A percentile compares a stretch with the other conserved stretches of the same genome.
Evolutionary conservation across 2,329 filamentous ascomycete species (phyloP).

Genomic region (Trichophyton mentagrophytes): DNA sequence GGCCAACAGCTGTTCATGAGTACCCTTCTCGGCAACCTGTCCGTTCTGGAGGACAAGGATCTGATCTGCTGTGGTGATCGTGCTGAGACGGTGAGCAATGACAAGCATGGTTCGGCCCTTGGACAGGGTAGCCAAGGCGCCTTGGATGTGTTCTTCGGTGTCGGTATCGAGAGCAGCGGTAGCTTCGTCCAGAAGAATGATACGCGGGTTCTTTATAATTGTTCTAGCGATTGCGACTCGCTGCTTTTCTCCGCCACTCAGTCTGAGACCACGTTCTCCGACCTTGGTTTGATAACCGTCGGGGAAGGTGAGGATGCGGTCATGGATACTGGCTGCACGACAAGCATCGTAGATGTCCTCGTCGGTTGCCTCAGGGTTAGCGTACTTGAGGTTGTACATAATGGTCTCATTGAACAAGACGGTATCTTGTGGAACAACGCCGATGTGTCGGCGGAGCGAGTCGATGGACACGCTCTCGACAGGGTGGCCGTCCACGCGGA

Average conservation of each 20-base stretch:
- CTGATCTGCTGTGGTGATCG: constrained; percentile 73
- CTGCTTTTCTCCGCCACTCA: constrained; percentile 88
- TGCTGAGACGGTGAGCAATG: constrained; percentile 81
- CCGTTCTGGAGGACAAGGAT: constrained; percentile 68
- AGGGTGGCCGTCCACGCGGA: constrained; percentile 72
- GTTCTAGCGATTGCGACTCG: constrained; percentile 86
- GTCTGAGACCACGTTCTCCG: constrained; percentile 71
- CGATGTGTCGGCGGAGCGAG: constrained; percentile 80
- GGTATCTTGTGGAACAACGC: constrained; percentile 93
- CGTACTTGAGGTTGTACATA: constrained; percentile 91
- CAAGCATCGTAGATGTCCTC: constrained; percentile 74
- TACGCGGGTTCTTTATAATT: constrained; percentile 79
- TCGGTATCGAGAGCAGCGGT: constrained; percentile 79
- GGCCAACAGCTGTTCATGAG: constrained; percentile 61
- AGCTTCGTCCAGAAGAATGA: constrained; percentile 87
- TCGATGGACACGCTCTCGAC: constrained; percentile 83
- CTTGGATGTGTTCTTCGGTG: constrained; percentile 86
- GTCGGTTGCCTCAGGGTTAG: constrained; percentile 65
- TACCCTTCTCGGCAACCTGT: constrained; percentile 64
- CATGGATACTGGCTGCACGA: constrained; percentile 77
- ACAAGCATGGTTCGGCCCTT: constrained; percentile 84
- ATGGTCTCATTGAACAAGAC: constrained; percentile 87
- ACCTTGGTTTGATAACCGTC: constrained; percentile 83
- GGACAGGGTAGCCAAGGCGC: constrained; percentile 67
- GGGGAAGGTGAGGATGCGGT: constrained; percentile 79